Evolutionary conservation across 352 stramenopile species (phyloP).

Genomic region (Globisporangium rhizosaccharum): DNA sequence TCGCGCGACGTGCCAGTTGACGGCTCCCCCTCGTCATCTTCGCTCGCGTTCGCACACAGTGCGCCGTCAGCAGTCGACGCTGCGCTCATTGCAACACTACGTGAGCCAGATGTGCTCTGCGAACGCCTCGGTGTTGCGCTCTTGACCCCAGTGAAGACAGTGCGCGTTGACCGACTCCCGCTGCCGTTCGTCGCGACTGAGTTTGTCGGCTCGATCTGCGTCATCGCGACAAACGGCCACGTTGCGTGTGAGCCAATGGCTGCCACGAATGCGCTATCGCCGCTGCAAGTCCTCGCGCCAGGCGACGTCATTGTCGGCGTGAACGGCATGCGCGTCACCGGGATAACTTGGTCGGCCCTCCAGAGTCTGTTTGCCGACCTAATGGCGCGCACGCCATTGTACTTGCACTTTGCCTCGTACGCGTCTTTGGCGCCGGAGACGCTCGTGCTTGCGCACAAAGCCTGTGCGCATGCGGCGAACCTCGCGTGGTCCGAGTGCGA

Average conservation of each 20-base stretch:
- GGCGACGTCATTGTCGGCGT: constrained; percentile 59
- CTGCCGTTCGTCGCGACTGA: constrained; percentile 38
- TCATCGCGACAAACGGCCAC: constrained; percentile 32
- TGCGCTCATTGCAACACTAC: constrained; percentile 16
- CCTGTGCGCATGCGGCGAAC: constrained; percentile 58
- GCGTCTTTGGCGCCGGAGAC: constrained; percentile 10
- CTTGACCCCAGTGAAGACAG: constrained; percentile 26
- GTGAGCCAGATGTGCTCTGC: constrained; percentile 19
- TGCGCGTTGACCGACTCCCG: constrained; percentile 25
- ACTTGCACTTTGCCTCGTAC: constrained; percentile 43
- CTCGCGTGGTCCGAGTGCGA: constrained; percentile 57
- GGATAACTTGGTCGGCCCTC: constrained; percentile 39
- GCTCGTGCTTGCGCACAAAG: constrained; percentile 46
- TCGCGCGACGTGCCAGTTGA: constrained; percentile 27
- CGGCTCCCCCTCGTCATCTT: background rate
- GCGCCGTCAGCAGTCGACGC: background rate
- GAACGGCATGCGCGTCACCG: constrained; percentile 44
- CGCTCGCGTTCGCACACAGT: background rate
- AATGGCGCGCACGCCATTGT: constrained; percentile 23
- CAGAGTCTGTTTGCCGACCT: constrained; percentile 34
- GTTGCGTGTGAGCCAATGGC: constrained; percentile 28
- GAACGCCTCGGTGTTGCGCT: constrained; percentile 15
- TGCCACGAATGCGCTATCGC: background rate
- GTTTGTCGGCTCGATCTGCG: constrained; percentile 26
- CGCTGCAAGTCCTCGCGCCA: constrained; percentile 18